Base-by-base conservation (phyloP, 805 yeast genomes). In the Hanseniaspora lachancei region DNA sequence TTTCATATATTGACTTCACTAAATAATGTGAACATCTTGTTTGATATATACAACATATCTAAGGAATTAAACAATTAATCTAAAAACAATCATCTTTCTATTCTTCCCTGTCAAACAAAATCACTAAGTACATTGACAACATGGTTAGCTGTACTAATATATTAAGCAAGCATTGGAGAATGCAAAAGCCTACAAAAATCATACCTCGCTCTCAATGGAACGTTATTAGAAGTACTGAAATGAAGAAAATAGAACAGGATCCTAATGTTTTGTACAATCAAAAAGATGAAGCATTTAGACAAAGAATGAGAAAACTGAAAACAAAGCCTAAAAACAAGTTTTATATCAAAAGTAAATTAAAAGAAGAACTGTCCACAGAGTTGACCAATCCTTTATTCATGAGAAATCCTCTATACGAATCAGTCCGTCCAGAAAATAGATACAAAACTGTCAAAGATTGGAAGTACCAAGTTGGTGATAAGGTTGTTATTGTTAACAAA, bases 401-500 rank as follows among this genome's bases (percentile, higher is more conserved):
- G 13, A 48, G 38, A 44, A 67, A 66, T 58, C 66, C 72, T 12
- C 62, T 63, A 7, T 55, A 69, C 18, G 65, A 66, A n/a, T 59
- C 64, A 10, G 70, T 72, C 2, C 65, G 63, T 21, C 63, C 62
- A 23, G 65, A 64, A 21, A 66, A 68, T n/a, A 51, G 57, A 23
- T 69, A 64, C 27, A 75, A 75, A 61, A 70, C 72, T 16, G 74
- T 70, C 46, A 71, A 73, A 58, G 76, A 83, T 47, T 76, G 84
- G 73, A 81, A 79, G 48, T 80, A 79, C 60, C 72, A 81, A 47
- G 80, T 79, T 23, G 95, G 95, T 21, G 96, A 87, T 69, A 73
- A 83, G 58, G 95, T 86, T 2, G 77, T 87, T 64, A 74, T 88
- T 27, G 72, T 79, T 29, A 76, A 75, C 52, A 97, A 97, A 20